Evolutionary conservation across 306 rosid species (phyloP).

Genomic region (Mucuna pruriens): DNA sequence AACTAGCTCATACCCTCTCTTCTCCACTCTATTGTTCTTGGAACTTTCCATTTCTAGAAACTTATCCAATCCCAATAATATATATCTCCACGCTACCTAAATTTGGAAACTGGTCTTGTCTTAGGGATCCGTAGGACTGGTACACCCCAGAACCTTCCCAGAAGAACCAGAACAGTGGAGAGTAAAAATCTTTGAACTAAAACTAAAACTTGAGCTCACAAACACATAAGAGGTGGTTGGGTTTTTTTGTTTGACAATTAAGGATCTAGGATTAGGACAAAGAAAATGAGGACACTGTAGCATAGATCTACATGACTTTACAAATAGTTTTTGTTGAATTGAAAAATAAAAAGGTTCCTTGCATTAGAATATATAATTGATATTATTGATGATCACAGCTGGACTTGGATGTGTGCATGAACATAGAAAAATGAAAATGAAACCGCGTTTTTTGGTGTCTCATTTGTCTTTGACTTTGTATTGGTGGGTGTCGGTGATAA

Average conservation of each 20-base stretch:
- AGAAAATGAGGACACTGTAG: conserved; percentile 32
- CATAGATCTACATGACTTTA: conserved; percentile 44
- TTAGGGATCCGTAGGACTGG: conserved; percentile 15
- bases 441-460: conserved; percentile 66
- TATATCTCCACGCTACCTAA: conserved; percentile 40
- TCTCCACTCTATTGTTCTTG: conserved; percentile 57
- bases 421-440: conserved; percentile 54
- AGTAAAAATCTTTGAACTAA: conserved; percentile 15
- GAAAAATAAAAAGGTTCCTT: neutral
- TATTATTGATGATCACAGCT: conserved; percentile 64
- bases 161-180: conserved; percentile 34
- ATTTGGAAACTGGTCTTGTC: conserved; percentile 50
- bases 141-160: conserved; percentile 51
- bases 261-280: conserved; percentile 46
- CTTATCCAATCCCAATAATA: conserved; percentile 48
- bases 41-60: conserved; percentile 76
- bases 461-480: conserved; percentile 45
- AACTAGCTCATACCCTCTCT: conserved; percentile 63
- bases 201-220: conserved; percentile 34
- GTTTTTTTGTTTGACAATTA: conserved; percentile 30
- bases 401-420: conserved; percentile 61
- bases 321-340: conserved; percentile 4
- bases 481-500: conserved; percentile 30
- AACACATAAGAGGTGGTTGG: conserved; percentile 8
- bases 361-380: conserved; percentile 28